phyloP scores from a whole-genome alignment of 495 filamentous ascomycete genomes.

The Venustampulla echinocandica region DNA sequence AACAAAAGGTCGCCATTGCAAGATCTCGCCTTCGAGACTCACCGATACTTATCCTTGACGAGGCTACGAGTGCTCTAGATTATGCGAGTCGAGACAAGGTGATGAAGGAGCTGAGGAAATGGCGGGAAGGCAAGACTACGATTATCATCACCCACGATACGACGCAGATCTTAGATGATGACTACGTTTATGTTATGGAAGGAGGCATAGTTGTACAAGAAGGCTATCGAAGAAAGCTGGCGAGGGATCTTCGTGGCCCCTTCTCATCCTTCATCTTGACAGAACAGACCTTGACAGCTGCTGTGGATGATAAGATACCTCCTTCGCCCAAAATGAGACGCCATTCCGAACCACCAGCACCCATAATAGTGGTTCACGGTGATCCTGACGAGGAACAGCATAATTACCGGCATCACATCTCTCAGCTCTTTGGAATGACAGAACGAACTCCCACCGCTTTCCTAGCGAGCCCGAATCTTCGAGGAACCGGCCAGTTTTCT shows the following conservation, averaged over 20 bases:
- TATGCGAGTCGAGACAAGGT: slow-evolving; percentile 54
- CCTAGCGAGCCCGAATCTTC: not conserved
- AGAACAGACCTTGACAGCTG: not conserved
- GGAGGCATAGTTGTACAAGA: slow-evolving; percentile 59
- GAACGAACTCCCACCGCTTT: not conserved
- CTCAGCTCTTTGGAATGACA: not conserved
- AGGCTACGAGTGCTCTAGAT: slow-evolving; percentile 79
- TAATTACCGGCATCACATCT: not conserved
- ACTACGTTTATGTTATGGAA: slow-evolving; percentile 78
- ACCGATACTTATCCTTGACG: slow-evolving; percentile 79
- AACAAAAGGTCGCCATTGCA: slow-evolving; percentile 66
- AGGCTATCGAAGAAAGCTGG: slow-evolving; percentile 42
- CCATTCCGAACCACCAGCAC: not conserved
- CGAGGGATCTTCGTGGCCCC: slow-evolving; percentile 27
- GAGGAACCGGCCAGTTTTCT: not conserved
- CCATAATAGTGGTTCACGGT: not conserved
- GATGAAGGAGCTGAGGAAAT: slow-evolving; percentile 63
- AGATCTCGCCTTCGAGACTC: slow-evolving; percentile 69
- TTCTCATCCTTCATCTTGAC: slow-evolving; percentile 14
- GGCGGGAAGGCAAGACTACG: slow-evolving; percentile 73
- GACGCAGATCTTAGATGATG: slow-evolving; percentile 61
- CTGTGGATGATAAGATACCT: not conserved
- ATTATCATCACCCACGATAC: slow-evolving; percentile 91
- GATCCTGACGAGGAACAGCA: not conserved
- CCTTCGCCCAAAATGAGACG: not conserved